Evolutionary conservation across 306 rosid genomes (phyloP).

Genomic region (Inga laurina): DNA sequence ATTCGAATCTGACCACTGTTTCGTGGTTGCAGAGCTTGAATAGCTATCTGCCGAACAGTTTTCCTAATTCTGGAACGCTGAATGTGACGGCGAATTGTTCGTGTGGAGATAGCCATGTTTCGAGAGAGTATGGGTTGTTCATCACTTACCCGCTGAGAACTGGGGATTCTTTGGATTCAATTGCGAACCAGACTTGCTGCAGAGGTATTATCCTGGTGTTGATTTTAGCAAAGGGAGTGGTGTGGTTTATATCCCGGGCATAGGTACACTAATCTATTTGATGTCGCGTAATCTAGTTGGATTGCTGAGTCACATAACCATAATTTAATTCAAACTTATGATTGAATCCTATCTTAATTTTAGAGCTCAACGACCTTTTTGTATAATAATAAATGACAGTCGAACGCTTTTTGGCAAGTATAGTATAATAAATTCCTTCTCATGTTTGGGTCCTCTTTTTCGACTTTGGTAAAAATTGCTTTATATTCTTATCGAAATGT

Average conservation of each 20-base stretch:
- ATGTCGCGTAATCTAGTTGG: neutral
- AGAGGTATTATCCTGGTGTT: conserved; percentile 53
- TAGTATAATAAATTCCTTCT: neutral
- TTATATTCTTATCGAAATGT: no score
- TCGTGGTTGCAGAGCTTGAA: conserved; percentile 47
- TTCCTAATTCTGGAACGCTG: conserved; percentile 36
- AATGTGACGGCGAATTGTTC: conserved; percentile 66
- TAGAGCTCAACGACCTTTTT: neutral
- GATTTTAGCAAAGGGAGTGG: conserved; percentile 62
- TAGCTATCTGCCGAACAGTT: conserved; percentile 1
- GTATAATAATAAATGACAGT: no score
- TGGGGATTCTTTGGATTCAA: conserved; percentile 46
- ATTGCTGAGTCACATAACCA: neutral
- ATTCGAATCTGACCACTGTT: conserved; percentile 54
- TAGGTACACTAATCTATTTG: conserved; percentile 43
- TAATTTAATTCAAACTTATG: neutral
- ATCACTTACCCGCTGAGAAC: conserved; percentile 61
- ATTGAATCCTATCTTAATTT: neutral
- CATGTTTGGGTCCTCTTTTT: conserved; percentile 26
- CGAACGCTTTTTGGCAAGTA: no score
- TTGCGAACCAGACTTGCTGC: conserved; percentile 42
- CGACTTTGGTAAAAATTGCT: no score
- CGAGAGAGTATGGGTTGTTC: conserved; percentile 67
- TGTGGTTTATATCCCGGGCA: conserved; percentile 63
- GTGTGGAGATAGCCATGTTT: conserved; percentile 60